phyloP scores from a whole-genome alignment of 192 early-diverging fungal species.

The Coemansia sp. region DNA sequence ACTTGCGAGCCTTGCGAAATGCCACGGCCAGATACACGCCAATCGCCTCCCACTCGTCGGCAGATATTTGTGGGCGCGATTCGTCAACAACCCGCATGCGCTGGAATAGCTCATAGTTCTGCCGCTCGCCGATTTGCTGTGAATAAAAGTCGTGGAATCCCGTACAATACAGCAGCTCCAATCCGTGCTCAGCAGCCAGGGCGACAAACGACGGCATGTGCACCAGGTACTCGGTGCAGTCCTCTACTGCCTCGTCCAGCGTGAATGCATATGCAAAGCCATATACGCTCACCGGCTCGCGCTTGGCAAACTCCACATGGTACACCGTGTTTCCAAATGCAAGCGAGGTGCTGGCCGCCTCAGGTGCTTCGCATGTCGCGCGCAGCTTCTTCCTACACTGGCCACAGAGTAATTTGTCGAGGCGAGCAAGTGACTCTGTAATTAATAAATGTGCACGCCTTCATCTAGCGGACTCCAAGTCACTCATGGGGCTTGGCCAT shows the following conservation, averaged over 20 bases:
- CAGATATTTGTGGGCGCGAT: conserved; percentile 57
- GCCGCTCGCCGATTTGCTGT: conserved; percentile 53
- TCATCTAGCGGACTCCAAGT: no score
- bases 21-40: conserved; percentile 52
- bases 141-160: conserved; percentile 82
- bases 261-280: conserved; percentile 88
- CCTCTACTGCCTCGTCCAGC: conserved; percentile 90
- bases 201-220: conserved; percentile 75
- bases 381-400: conserved; percentile 56
- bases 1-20: conserved; percentile 7
- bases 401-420: no score
- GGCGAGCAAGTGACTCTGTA: neutral
- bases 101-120: conserved; percentile 62
- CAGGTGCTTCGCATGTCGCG: conserved; percentile 19
- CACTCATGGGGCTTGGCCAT: no score
- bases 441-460: neutral
- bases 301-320: conserved; percentile 74
- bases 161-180: conserved; percentile 69
- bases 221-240: conserved; percentile 92
- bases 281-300: conserved; percentile 59
- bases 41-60: conserved; percentile 91
- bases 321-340: conserved; percentile 88
- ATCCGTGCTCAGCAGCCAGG: conserved; percentile 78
- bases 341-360: no score
- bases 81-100: conserved; percentile 80